A percentile compares a stretch with the other conserved stretches of the same genome.
Evolutionary conservation across 139 green algal genomes (phyloP).

Genomic region (Gonium pectorale): DNA sequence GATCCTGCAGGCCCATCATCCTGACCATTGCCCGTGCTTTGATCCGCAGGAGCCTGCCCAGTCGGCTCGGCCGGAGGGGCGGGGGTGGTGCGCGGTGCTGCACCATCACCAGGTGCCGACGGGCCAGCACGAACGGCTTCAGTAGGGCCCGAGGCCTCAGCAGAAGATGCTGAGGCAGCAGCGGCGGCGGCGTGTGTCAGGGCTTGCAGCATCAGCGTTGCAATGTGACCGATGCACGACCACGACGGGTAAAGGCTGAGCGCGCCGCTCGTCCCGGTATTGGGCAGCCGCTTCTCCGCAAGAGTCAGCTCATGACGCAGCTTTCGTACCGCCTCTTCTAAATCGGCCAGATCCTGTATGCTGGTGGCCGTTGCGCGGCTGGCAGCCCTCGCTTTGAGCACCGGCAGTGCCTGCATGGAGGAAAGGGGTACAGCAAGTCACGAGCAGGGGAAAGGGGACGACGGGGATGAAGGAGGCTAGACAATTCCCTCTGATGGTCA

Average conservation of each 20-base stretch:
- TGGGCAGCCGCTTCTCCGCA: conserved; percentile 31
- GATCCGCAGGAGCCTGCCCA: too few relatives aligned
- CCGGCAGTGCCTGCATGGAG: not conserved
- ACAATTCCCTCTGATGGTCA: too few relatives aligned
- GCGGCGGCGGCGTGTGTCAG: not conserved
- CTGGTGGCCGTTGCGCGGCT: not conserved
- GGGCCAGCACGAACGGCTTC: too few relatives aligned
- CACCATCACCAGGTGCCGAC: too few relatives aligned
- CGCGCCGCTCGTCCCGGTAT: not conserved
- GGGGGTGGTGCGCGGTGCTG: too few relatives aligned
- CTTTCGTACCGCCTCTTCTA: conserved; percentile 37
- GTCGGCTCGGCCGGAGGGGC: too few relatives aligned
- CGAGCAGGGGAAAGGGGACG: not conserved
- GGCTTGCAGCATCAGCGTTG: conserved; percentile 21
- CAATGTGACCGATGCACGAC: conserved; percentile 1
- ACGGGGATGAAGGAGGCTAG: not conserved
- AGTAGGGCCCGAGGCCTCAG: too few relatives aligned
- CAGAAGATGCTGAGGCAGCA: not conserved
- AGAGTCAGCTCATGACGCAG: conserved; percentile 34
- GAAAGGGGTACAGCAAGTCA: too few relatives aligned
- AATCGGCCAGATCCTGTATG: conserved; percentile 29
- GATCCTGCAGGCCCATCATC: too few relatives aligned
- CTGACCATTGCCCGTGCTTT: too few relatives aligned
- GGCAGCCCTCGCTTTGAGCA: conserved; percentile 4
- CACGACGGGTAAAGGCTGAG: conserved; percentile 5